phyloP scores from a whole-genome alignment of 495 filamentous ascomycete genomes.

The Penicillium atrosanguineum region DNA sequence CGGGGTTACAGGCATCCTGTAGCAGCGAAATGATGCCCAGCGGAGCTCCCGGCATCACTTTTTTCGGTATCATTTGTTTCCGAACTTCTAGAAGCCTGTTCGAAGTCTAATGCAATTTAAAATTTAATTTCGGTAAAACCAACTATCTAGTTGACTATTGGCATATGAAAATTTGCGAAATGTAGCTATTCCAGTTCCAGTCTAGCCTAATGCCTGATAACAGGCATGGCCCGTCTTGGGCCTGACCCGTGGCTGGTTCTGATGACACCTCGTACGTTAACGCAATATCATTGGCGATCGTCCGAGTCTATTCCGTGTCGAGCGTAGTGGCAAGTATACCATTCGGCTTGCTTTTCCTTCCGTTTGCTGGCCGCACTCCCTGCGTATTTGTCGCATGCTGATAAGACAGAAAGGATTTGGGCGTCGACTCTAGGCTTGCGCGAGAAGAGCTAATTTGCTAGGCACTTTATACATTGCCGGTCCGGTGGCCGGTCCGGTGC shows the following conservation, averaged over 20 bases:
- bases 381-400: not conserved
- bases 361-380: not conserved
- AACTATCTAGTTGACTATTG: no score
- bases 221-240: slow-evolving; percentile 1
- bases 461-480: slow-evolving; percentile 3
- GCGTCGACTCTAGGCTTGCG: not conserved
- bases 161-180: not conserved
- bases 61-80: not conserved
- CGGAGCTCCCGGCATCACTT: no score
- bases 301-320: not conserved
- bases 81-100: not conserved
- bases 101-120: not conserved
- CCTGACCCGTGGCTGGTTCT: not conserved
- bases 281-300: not conserved
- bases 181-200: not conserved
- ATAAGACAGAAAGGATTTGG: not conserved
- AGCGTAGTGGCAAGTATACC: not conserved
- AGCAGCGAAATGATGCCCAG: no score
- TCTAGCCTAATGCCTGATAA: not conserved
- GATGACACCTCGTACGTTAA: not conserved
- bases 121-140: not conserved
- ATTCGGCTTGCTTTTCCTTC: not conserved
- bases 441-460: not conserved
- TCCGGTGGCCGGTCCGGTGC: slow-evolving; percentile 15
- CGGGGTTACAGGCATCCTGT: no score